Conservation (phyloP, 2,329 filamentous ascomycete genomes). For the Trichoderma endophyticum region DNA sequence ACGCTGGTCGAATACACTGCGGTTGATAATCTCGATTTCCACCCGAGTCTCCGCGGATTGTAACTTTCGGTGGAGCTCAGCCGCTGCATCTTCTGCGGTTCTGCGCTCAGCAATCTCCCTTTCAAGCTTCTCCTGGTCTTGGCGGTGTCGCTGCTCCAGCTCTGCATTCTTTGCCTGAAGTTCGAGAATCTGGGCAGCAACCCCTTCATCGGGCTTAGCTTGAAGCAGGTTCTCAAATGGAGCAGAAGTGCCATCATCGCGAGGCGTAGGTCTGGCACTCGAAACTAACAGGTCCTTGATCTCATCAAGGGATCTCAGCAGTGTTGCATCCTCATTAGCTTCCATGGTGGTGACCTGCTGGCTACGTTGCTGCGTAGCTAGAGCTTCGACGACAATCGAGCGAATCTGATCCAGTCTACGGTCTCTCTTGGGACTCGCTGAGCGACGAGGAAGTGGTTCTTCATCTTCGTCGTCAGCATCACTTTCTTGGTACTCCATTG, state of each 20-base stretch:
- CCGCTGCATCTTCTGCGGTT: slow-evolving; percentile 50
- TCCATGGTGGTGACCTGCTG: slow-evolving; percentile 31
- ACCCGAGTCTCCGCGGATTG: slow-evolving; percentile 57
- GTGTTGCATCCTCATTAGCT: slow-evolving; percentile 41
- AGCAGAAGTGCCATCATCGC: neutral
- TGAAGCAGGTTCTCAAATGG: neutral
- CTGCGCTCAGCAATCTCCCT: slow-evolving; percentile 49
- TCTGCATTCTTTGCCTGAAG: slow-evolving; percentile 59
- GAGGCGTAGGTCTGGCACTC: slow-evolving; percentile 12
- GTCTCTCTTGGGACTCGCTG: slow-evolving; percentile 74
- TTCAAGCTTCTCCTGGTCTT: slow-evolving; percentile 47
- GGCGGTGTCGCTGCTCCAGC: slow-evolving; percentile 55
- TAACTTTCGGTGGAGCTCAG: slow-evolving; percentile 53
- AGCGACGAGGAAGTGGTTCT: slow-evolving; percentile 61
- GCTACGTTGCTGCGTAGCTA: slow-evolving; percentile 55
- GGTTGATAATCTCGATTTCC: slow-evolving; percentile 60
- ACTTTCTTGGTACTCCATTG: slow-evolving; percentile 70
- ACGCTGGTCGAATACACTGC: slow-evolving; percentile 56
- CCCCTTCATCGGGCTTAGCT: slow-evolving; percentile 49
- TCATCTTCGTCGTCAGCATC: slow-evolving; percentile 96
- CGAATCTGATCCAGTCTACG: slow-evolving; percentile 81
- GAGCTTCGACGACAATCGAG: slow-evolving; percentile 67
- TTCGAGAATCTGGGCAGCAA: slow-evolving; percentile 53
- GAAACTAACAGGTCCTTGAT: slow-evolving; percentile 50
- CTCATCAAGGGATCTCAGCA: slow-evolving; percentile 65